These are phyloP conservation scores for Hymenoscyphus fraxineus DNA, from an alignment of 2,329 filamentous ascomycete genomes.

Conservation along the genomic window DNA sequence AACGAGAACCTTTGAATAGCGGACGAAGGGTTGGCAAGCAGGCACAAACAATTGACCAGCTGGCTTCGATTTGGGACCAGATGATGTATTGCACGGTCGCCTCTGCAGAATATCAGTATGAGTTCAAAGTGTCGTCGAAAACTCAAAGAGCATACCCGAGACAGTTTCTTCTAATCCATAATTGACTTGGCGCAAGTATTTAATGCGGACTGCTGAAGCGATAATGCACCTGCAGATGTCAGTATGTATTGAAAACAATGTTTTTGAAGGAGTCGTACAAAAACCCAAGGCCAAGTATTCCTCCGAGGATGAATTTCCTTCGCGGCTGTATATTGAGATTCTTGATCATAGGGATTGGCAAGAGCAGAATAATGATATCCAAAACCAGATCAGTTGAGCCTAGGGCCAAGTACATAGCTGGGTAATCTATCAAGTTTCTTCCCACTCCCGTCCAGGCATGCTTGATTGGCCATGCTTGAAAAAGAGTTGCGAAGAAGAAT, in stretches of 20 bases:
- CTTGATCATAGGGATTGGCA: neutral
- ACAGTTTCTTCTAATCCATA: neutral
- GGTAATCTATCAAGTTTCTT: neutral
- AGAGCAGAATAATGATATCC: neutral
- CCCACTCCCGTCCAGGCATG: neutral
- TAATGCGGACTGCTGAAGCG: neutral
- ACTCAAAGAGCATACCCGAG: neutral
- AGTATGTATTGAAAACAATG: neutral
- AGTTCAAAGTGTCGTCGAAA: neutral
- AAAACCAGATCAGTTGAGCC: neutral
- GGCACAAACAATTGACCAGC: constrained; percentile 6
- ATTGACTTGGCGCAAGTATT: neutral
- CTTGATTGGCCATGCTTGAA: neutral
- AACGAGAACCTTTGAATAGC: neutral
- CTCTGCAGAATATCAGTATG: neutral
- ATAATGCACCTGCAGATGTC: neutral
- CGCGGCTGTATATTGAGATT: neutral
- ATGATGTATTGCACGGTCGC: constrained; percentile 2
- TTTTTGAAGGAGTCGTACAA: neutral
- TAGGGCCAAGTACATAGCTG: neutral
- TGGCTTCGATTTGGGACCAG: constrained; percentile 6
- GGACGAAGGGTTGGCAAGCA: constrained; percentile 4
- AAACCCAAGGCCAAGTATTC: neutral
- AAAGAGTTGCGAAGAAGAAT: neutral
- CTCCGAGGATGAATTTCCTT: neutral